Conservation (phyloP, 179 eudicot species). For the Drosera spatulata region DNA sequence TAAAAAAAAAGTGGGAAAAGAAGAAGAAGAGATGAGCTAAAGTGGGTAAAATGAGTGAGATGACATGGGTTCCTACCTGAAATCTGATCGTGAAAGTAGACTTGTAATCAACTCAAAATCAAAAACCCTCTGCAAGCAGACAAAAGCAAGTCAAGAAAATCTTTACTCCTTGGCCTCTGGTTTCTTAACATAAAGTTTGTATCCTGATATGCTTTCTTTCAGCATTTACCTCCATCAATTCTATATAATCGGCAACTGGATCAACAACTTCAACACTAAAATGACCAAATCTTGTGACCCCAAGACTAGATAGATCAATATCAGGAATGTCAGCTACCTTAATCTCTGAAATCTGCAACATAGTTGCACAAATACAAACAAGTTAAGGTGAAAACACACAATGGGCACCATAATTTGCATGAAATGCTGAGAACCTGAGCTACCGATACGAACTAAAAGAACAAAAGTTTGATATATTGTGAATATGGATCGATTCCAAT, state of each 20-base stretch:
- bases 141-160: conserved; percentile 2
- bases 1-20: too few relatives aligned
- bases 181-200: too few relatives aligned
- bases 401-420: neutral
- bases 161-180: too few relatives aligned
- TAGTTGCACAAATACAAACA: conserved; percentile 8
- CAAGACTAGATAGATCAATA: conserved; percentile 66
- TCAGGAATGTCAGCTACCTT: conserved; percentile 90
- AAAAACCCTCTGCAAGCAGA: conserved; percentile 65
- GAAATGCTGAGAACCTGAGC: neutral
- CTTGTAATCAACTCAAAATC: conserved; percentile 80
- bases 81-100: conserved; percentile 67
- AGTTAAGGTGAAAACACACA: neutral
- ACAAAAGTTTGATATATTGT: too few relatives aligned
- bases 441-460: too few relatives aligned
- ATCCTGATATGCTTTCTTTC: too few relatives aligned
- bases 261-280: conserved; percentile 91
- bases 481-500: too few relatives aligned
- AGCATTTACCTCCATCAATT: conserved; percentile 74
- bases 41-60: neutral
- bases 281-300: conserved; percentile 59
- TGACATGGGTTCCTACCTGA: conserved; percentile 43
- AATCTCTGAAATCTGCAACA: conserved; percentile 85
- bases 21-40: too few relatives aligned
- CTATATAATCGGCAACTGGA: conserved; percentile 89